Base-by-base conservation (phyloP, 352 stramenopile species). In the Pythium brassicae region DNA sequence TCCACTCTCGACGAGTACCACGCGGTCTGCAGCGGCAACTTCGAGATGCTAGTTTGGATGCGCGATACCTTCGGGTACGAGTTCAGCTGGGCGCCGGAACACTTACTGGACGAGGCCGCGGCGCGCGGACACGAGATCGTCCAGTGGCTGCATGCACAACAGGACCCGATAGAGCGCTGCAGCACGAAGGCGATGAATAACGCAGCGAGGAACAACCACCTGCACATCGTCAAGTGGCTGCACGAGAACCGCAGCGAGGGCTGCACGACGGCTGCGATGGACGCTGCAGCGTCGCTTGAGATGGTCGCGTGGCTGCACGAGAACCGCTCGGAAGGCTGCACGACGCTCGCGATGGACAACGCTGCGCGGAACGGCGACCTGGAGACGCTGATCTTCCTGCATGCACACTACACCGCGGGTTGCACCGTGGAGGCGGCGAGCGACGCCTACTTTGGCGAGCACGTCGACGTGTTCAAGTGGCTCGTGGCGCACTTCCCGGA, bases 251-350 rank as follows among this genome's bases (percentile, higher is more conserved):
- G 37, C 2, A 22, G 2, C 1, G 37, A 43, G 37, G 37, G 37
- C 14, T 43, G 37, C 3, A 43, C 37, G 37, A 43, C 37, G 7
- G 5, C 15, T 20, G 37, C 37, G 15, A 43, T 43, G 37, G 37
- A 43, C 19, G 11, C 11, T 15, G 35, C 4, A 15, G 35, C 35
- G 35, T 42, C 35, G 12, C 7, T 42, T 4, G 35, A 42, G 17
- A 42, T 42, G 35, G 32, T 37, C 32, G 32, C 32, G 14, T 59
- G 43, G 53, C 29, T 59, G 20, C 53, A 59, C 11, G 25, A 43
- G 23, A 46, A 51, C 40, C n/a, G 52, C 12, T 22, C 32, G 8
- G 40, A 57, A 40, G 40, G 52, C 23, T 57, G 52, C n/a, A 50
- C 42, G 20, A 43, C 12, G 4, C 4, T 26, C 6, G 42, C 52